Evolutionary conservation across 169 alveolate species (phyloP).

Genomic region (Cryptosporidium andersoni): DNA sequence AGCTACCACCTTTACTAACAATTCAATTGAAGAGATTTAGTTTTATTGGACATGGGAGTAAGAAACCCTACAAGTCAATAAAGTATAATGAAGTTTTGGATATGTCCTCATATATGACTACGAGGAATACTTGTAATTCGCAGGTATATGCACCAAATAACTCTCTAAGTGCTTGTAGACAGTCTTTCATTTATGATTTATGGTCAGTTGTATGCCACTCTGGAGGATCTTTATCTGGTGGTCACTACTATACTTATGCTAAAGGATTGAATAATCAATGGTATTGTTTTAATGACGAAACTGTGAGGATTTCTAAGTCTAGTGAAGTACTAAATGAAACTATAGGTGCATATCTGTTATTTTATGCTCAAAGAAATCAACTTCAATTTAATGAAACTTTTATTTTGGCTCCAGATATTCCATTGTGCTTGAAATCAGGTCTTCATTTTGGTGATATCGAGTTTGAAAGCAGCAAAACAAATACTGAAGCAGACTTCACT

Average conservation of each 20-base stretch:
- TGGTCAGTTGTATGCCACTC: constrained; percentile 78
- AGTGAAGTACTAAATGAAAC: constrained; percentile 24
- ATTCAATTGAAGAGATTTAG: constrained; percentile 66
- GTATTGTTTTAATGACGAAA: constrained; percentile 67
- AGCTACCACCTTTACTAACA: constrained; percentile 53
- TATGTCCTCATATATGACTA: constrained; percentile 40
- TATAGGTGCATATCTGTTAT: constrained; percentile 31
- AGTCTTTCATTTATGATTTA: constrained; percentile 63
- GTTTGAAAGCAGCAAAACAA: too few relatives aligned
- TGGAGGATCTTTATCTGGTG: constrained; percentile 75
- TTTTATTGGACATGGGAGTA: constrained; percentile 53
- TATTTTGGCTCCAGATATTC: constrained; percentile 1
- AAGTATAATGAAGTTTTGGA: constrained; percentile 22
- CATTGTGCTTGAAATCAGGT: background rate
- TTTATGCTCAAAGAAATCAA: constrained; percentile 11
- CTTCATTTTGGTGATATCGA: too few relatives aligned
- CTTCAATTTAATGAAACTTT: background rate
- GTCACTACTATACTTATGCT: constrained; percentile 76
- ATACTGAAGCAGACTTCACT: too few relatives aligned
- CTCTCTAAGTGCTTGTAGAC: background rate
- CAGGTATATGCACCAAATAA: background rate
- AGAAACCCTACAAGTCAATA: constrained; percentile 48
- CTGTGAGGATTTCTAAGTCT: constrained; percentile 16
- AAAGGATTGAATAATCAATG: constrained; percentile 49
- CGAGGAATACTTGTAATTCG: background rate